Percentiles rank a stretch among this genome's conserved stretches.
These are phyloP conservation scores for Calonectria pteridis DNA, from an alignment of 2,329 filamentous ascomycete genomes.

Conservation along the genomic window DNA sequence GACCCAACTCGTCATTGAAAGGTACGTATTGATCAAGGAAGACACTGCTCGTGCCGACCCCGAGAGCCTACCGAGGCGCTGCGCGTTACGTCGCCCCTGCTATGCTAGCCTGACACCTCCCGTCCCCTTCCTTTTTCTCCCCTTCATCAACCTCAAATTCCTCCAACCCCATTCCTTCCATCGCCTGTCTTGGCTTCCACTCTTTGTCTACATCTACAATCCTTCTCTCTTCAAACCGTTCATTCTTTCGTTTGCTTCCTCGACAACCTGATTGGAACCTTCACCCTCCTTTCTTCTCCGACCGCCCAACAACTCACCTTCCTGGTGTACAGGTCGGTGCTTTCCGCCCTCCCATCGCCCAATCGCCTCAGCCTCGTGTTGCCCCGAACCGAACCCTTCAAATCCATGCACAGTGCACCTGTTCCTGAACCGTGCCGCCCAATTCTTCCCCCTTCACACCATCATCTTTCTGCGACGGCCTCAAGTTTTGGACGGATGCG, in stretches of 20 bases:
- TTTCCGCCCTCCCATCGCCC: slow-evolving; percentile 1
- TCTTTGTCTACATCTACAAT: slow-evolving; percentile 12
- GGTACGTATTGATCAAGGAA: slow-evolving; percentile 38
- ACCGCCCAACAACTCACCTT: slow-evolving; percentile 25
- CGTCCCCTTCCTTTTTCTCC: slow-evolving; percentile 26
- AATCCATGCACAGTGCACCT: slow-evolving; percentile 21
- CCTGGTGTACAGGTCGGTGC: slow-evolving; percentile 39
- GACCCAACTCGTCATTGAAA: slow-evolving; percentile 36
- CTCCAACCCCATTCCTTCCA: slow-evolving; percentile 12
- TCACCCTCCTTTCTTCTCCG: slow-evolving; percentile 10
- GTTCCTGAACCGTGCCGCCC: neutral
- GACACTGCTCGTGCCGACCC: slow-evolving; percentile 17
- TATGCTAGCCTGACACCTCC: slow-evolving; percentile 34
- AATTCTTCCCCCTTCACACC: slow-evolving; percentile 13
- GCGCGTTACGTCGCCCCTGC: slow-evolving; percentile 36
- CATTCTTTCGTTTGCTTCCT: slow-evolving; percentile 15
- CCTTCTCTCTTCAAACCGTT: slow-evolving; percentile 13
- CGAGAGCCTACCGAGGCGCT: slow-evolving; percentile 39
- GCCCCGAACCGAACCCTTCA: neutral
- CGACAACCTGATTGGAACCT: slow-evolving; percentile 27
- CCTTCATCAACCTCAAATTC: slow-evolving; percentile 31
- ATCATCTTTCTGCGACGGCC: slow-evolving; percentile 28
- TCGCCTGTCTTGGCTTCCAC: slow-evolving; percentile 16
- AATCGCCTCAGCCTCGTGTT: neutral
- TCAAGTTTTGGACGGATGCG: slow-evolving; percentile 24